Evolutionary conservation across 495 filamentous ascomycete genomes (phyloP).

Genomic region (Penicillium egyptiacum): DNA sequence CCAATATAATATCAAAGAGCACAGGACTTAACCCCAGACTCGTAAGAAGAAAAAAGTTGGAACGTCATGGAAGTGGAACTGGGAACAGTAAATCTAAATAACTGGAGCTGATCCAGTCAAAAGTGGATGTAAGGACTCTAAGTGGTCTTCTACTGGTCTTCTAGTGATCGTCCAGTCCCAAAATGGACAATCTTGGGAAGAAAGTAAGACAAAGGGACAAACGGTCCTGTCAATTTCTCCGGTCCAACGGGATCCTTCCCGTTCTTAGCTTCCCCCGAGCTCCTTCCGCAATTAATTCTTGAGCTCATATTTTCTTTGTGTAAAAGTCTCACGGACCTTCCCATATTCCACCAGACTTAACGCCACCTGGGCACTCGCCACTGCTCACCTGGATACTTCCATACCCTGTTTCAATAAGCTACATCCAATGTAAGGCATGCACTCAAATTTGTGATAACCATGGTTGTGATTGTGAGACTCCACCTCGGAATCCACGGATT

Average conservation of each 20-base stretch:
- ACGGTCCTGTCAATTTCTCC: neutral
- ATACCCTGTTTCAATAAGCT: too few relatives aligned
- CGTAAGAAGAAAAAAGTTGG: neutral
- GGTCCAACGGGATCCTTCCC: neutral
- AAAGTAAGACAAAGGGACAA: neutral
- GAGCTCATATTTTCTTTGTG: neutral
- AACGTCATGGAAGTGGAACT: neutral
- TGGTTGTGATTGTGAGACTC: slow-evolving; percentile 1
- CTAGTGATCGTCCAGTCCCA: neutral
- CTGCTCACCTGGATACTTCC: neutral
- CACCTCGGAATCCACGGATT: slow-evolving; percentile 19
- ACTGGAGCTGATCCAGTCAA: neutral
- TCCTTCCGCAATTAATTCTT: neutral
- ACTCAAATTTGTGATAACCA: neutral
- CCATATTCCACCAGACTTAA: neutral
- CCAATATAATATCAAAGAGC: neutral
- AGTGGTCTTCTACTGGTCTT: neutral
- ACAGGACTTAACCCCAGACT: slow-evolving; percentile 1
- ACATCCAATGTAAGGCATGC: neutral
- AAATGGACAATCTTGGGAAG: neutral
- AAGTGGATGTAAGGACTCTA: neutral
- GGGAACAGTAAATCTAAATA: neutral
- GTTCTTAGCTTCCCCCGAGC: neutral
- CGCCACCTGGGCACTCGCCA: neutral
- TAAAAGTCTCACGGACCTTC: neutral